Percentiles rank a stretch among this genome's conserved stretches.
phyloP scores from a whole-genome alignment of 129 eudicot species.

The Flaveria brownii region DNA sequence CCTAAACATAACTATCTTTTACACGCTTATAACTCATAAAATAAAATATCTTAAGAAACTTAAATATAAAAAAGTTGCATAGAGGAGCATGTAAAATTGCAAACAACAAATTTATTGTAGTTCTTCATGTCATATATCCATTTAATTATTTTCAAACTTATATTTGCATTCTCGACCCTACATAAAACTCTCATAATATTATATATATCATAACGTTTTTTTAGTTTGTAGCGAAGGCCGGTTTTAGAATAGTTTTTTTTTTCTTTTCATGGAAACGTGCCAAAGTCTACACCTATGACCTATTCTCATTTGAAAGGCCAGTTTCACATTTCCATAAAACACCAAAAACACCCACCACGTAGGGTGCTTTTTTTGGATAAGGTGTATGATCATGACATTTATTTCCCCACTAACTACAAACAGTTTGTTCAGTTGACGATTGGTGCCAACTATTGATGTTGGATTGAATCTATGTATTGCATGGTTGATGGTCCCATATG shows the following conservation, averaged over 20 bases:
- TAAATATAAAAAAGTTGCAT: too few relatives aligned
- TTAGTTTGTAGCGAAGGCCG: neutral
- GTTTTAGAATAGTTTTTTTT: neutral
- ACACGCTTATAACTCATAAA: too few relatives aligned
- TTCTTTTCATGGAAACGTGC: neutral
- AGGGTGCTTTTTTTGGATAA: neutral
- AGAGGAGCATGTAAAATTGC: too few relatives aligned
- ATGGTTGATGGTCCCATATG: neutral
- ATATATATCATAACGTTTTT: neutral
- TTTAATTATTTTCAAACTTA: too few relatives aligned
- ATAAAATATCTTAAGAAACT: too few relatives aligned
- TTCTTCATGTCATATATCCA: too few relatives aligned
- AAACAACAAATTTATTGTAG: too few relatives aligned
- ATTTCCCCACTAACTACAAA: slow-evolving; percentile 1
- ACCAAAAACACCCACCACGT: slow-evolving; percentile 2
- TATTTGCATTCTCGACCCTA: too few relatives aligned
- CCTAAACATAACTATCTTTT: too few relatives aligned
- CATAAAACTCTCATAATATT: too few relatives aligned
- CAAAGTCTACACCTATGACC: neutral
- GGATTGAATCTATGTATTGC: neutral
- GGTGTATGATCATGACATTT: neutral
- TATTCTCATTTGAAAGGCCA: neutral
- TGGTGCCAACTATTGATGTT: slow-evolving; percentile 8
- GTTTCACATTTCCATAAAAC: neutral
- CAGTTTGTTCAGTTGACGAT: slow-evolving; percentile 8